Evolutionary conservation across 169 alveolate genomes (phyloP).

Genomic region (Cryptosporidium baileyi): DNA sequence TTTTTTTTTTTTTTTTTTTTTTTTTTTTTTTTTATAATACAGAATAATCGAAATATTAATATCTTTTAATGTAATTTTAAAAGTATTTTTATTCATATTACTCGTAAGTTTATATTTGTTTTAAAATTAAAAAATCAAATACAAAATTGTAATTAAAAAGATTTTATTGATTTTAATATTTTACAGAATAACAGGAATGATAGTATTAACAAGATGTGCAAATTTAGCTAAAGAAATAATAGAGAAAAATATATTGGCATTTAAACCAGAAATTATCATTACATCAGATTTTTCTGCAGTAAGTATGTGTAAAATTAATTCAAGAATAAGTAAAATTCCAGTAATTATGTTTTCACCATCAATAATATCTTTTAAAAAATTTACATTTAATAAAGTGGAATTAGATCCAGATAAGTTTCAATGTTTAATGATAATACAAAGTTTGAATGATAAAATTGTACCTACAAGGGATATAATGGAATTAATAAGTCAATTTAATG

Average conservation of each 20-base stretch:
- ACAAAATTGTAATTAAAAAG: neutral
- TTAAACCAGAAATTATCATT: slow-evolving; percentile 43
- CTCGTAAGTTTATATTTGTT: slow-evolving; percentile 14
- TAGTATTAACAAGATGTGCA: slow-evolving; percentile 12
- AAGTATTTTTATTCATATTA: slow-evolving; percentile 6
- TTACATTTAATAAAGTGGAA: slow-evolving; percentile 27
- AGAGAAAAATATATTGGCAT: slow-evolving; percentile 53
- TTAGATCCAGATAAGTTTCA: slow-evolving; percentile 52
- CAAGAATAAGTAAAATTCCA: slow-evolving; percentile 54
- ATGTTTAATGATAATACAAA: slow-evolving; percentile 32
- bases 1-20: too few relatives aligned
- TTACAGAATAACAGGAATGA: slow-evolving; percentile 64
- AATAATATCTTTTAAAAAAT: slow-evolving; percentile 8
- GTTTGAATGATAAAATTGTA: slow-evolving; percentile 52
- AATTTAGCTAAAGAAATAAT: slow-evolving; percentile 37
- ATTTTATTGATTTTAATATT: slow-evolving; percentile 21
- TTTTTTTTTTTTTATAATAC: too few relatives aligned
- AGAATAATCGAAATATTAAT: slow-evolving; percentile 32
- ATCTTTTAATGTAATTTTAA: slow-evolving; percentile 8
- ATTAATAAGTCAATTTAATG: slow-evolving; percentile 17
- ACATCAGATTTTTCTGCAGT: slow-evolving; percentile 66
- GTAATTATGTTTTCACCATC: slow-evolving; percentile 68
- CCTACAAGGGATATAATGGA: slow-evolving; percentile 69
- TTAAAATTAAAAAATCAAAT: neutral
- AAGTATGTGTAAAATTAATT: slow-evolving; percentile 21